phyloP scores from a whole-genome alignment of 140 eudicot genomes.

The Flaveria floridana region DNA sequence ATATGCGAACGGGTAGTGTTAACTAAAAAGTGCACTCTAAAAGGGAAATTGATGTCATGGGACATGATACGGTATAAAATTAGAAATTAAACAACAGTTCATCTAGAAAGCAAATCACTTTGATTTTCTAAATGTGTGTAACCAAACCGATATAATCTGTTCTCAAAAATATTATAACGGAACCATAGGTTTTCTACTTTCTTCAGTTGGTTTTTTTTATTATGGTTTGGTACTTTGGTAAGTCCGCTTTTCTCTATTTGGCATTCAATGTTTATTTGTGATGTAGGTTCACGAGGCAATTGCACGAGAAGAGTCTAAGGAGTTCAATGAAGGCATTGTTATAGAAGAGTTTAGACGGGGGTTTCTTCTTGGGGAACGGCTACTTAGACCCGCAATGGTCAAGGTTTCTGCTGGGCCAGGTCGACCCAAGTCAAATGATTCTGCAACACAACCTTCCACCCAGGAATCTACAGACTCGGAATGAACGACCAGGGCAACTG shows the following conservation, averaged over 20 bases:
- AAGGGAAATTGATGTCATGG: no score
- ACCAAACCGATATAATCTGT: not conserved
- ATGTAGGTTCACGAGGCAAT: slow-evolving; percentile 86
- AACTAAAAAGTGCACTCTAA: no score
- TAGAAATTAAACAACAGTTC: not conserved
- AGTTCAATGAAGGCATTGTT: slow-evolving; percentile 71
- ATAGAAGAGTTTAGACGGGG: slow-evolving; percentile 76
- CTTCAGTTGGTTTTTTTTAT: not conserved
- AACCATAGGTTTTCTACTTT: not conserved
- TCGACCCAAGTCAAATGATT: slow-evolving; percentile 23
- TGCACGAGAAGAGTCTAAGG: slow-evolving; percentile 81
- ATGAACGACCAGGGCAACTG: slow-evolving; percentile 16
- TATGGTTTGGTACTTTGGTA: not conserved
- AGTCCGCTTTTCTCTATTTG: not conserved
- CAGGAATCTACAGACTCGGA: slow-evolving; percentile 12
- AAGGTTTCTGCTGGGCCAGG: slow-evolving; percentile 97
- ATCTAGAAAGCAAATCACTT: not conserved
- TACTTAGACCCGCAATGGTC: slow-evolving; percentile 90
- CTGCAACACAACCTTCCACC: not conserved
- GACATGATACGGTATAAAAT: no score
- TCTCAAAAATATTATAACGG: not conserved
- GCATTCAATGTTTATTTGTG: slow-evolving; percentile 11
- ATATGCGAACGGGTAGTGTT: no score
- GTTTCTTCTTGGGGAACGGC: slow-evolving; percentile 70
- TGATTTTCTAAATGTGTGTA: not conserved